Percentiles rank a stretch among this genome's conserved stretches.
phyloP scores from a whole-genome alignment of 768 basidiomycete genomes.

The Hygrophorus pudorinus region DNA sequence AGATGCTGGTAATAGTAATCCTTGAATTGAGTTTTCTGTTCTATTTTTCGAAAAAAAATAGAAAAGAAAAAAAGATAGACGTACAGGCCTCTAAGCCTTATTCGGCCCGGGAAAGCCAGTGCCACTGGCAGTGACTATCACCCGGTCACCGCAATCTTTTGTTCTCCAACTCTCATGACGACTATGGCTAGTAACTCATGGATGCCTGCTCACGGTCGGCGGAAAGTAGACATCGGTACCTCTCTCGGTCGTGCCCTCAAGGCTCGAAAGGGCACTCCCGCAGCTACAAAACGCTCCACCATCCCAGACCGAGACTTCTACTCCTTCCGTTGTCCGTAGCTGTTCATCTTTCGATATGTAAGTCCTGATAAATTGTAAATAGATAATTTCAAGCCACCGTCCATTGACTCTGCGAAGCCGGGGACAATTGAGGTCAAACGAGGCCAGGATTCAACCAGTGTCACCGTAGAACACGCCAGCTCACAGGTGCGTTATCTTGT shows the following conservation, averaged over 20 bases:
- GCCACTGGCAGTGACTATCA: not conserved
- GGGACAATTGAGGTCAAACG: conserved; percentile 56
- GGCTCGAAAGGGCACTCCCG: conserved; percentile 46
- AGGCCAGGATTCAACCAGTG: conserved; percentile 38
- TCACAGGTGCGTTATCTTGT: conserved; percentile 37
- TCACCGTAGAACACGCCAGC: conserved; percentile 58
- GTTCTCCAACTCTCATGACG: conserved; percentile 26
- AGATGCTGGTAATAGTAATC: too few relatives aligned
- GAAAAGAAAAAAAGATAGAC: conserved; percentile 35
- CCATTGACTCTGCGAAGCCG: conserved; percentile 54
- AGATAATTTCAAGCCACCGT: conserved; percentile 74
- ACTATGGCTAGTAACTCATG: conserved; percentile 31
- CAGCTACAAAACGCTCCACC: conserved; percentile 28
- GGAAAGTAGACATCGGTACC: conserved; percentile 48
- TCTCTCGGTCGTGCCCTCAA: conserved; percentile 60
- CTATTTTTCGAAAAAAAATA: conserved; percentile 74
- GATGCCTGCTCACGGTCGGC: conserved; percentile 51
- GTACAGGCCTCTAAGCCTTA: conserved; percentile 1
- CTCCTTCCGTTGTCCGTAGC: conserved; percentile 61
- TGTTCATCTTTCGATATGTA: not conserved
- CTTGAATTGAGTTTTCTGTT: too few relatives aligned
- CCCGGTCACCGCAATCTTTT: not conserved
- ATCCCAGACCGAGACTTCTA: conserved; percentile 63
- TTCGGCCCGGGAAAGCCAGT: not conserved
- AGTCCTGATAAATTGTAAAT: not conserved